Conservation (phyloP, 73 alveolate species). For the Paramecium primaurelia region DNA sequence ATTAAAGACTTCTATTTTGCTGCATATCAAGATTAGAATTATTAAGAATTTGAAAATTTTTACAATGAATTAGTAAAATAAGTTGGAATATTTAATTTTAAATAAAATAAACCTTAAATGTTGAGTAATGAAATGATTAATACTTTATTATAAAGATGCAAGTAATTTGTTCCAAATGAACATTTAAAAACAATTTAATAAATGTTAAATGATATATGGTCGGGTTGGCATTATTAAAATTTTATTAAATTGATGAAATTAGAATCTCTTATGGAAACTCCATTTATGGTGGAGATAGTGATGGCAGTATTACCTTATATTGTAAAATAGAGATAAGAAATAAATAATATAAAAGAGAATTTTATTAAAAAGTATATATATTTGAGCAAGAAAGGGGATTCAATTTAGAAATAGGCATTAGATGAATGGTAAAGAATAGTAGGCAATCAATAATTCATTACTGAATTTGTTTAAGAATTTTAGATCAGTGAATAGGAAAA, state of each 20-base stretch:
- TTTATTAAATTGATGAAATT: neutral
- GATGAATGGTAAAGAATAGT: neutral
- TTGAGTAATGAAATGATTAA: neutral
- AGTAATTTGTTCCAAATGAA: neutral
- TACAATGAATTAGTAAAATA: neutral
- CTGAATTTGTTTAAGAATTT: neutral
- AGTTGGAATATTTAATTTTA: neutral
- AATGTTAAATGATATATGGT: neutral
- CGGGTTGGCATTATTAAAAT: neutral
- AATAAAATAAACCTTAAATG: neutral
- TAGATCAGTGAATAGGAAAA: neutral
- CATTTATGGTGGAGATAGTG: neutral
- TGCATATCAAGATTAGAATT: neutral
- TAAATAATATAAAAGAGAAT: neutral
- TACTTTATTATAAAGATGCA: neutral
- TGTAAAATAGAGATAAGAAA: neutral
- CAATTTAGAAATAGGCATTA: neutral
- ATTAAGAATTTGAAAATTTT: neutral
- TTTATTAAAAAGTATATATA: neutral
- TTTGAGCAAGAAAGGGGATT: neutral
- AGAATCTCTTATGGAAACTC: slow-evolving; percentile 13
- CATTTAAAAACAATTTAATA: neutral
- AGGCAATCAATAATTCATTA: neutral
- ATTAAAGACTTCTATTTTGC: neutral
- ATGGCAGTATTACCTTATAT: neutral